Evolutionary conservation across 208 protist genomes (phyloP).

Genomic region (Trypanosoma lewisi): DNA sequence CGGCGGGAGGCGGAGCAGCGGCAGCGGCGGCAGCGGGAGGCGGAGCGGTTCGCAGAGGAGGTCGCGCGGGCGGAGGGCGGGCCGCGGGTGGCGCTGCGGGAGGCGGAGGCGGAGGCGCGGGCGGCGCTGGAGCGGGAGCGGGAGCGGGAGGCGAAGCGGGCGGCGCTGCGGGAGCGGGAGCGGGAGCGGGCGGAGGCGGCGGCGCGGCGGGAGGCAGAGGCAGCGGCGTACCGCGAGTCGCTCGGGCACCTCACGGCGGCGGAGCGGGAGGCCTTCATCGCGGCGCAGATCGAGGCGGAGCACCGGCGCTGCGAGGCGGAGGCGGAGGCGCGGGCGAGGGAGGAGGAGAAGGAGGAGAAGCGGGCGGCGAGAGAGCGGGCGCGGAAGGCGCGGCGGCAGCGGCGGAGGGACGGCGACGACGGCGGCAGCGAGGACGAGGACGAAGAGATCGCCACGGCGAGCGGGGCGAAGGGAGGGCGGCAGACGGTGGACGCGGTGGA

Average conservation of each 20-base stretch:
- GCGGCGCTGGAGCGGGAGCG: slow-evolving; percentile 27
- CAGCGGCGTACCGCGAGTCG: slow-evolving; percentile 45
- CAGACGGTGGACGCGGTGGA: not conserved
- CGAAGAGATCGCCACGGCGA: not conserved
- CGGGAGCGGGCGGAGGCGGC: slow-evolving; percentile 41
- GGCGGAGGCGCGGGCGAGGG: slow-evolving; percentile 28
- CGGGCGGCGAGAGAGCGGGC: slow-evolving; percentile 41
- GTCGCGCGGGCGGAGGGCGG: slow-evolving; percentile 26
- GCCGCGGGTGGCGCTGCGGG: slow-evolving; percentile 29
- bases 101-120: slow-evolving; percentile 41
- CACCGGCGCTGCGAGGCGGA: slow-evolving; percentile 33
- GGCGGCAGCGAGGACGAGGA: slow-evolving; percentile 34
- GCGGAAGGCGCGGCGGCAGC: slow-evolving; percentile 27
- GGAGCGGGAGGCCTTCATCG: slow-evolving; percentile 49
- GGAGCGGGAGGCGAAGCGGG: slow-evolving; percentile 24
- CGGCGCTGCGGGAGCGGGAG: too few relatives aligned
- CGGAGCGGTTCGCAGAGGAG: slow-evolving; percentile 6
- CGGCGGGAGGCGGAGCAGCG: slow-evolving; percentile 23
- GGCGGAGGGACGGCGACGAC: slow-evolving; percentile 28
- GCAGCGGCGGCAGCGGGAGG: slow-evolving; percentile 14
- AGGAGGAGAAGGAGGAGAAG: slow-evolving; percentile 31
- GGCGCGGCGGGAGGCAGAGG: slow-evolving; percentile 39
- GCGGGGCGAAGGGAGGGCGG: not conserved
- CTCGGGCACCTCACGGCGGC: slow-evolving; percentile 38
- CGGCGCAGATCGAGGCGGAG: slow-evolving; percentile 40